Evolutionary conservation across 2,329 filamentous ascomycete genomes (phyloP).

Genomic region (Apiospora hydei): DNA sequence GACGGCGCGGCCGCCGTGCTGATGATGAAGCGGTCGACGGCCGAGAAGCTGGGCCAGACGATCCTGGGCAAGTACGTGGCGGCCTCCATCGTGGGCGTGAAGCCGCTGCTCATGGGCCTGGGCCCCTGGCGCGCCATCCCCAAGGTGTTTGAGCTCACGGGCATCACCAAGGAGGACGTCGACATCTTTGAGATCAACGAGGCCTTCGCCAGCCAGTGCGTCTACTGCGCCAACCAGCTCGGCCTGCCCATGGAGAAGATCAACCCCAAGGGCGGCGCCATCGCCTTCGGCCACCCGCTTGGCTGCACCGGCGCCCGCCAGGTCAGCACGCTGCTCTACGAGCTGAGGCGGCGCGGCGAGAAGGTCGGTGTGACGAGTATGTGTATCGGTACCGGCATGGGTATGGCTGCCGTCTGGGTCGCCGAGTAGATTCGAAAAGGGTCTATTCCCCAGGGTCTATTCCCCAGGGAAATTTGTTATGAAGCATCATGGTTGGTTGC

Average conservation of each 20-base stretch:
- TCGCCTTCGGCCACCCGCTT: conserved; percentile 93
- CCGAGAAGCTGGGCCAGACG: conserved; percentile 84
- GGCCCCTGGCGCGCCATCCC: conserved; percentile 97
- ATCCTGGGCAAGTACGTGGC: conserved; percentile 93
- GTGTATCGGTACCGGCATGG: conserved; percentile 98
- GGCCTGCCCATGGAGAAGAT: conserved; percentile 85
- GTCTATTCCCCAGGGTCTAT: background rate
- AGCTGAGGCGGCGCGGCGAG: conserved; percentile 83
- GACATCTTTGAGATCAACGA: conserved; percentile 99
- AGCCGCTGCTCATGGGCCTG: conserved; percentile 93
- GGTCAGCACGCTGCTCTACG: conserved; percentile 89
- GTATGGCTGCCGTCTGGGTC: conserved; percentile 96
- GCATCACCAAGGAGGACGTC: conserved; percentile 86
- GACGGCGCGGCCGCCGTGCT: conserved; percentile 95
- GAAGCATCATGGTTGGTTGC: background rate
- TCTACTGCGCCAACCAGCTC: conserved; percentile 92
- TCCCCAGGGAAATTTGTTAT: background rate
- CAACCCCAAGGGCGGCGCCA: conserved; percentile 96
- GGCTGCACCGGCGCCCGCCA: conserved; percentile 95
- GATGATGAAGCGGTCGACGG: conserved; percentile 92
- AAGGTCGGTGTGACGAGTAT: conserved; percentile 93
- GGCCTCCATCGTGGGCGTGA: conserved; percentile 85
- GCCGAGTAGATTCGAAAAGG: conserved; percentile 70
- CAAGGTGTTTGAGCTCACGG: conserved; percentile 86
- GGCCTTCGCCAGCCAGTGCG: conserved; percentile 93